Conservation (phyloP, 2,329 filamentous ascomycete species). For the Aspergillus sp. region DNA sequence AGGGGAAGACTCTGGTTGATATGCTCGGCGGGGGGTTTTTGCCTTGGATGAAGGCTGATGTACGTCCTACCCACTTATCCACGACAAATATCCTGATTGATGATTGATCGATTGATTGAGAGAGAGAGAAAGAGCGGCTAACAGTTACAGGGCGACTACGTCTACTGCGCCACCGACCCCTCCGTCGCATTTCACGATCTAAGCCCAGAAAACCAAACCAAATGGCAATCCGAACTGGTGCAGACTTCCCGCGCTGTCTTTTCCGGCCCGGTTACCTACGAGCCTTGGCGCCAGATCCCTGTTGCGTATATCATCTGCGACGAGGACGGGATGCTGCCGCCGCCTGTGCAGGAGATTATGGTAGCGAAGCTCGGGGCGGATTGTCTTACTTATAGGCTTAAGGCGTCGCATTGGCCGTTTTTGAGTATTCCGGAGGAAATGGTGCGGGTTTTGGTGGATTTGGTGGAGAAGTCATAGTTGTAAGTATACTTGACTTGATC, state of each 20-base stretch:
- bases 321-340: conserved; percentile 34
- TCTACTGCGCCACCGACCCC: background rate
- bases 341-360: conserved; percentile 32
- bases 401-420: conserved; percentile 45
- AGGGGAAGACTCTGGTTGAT: conserved; percentile 32
- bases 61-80: too few relatives aligned
- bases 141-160: conserved; percentile 18
- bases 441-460: conserved; percentile 29
- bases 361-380: conserved; percentile 27
- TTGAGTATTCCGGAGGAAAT: conserved; percentile 37
- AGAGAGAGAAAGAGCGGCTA: too few relatives aligned
- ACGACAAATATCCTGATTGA: too few relatives aligned
- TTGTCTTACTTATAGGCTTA: conserved; percentile 29
- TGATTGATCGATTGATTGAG: too few relatives aligned
- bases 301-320: conserved; percentile 38
- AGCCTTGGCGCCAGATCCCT: conserved; percentile 37
- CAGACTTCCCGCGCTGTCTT: conserved; percentile 30
- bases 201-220: conserved; percentile 18
- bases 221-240: conserved; percentile 22
- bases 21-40: conserved; percentile 21
- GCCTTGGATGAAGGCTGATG: conserved; percentile 23
- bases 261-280: conserved; percentile 23
- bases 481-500: too few relatives aligned
- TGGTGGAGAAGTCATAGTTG: background rate
- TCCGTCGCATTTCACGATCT: conserved; percentile 24